Evolutionary conservation across 139 green algal species (phyloP).

Genomic region (Yamagishiella unicocca): DNA sequence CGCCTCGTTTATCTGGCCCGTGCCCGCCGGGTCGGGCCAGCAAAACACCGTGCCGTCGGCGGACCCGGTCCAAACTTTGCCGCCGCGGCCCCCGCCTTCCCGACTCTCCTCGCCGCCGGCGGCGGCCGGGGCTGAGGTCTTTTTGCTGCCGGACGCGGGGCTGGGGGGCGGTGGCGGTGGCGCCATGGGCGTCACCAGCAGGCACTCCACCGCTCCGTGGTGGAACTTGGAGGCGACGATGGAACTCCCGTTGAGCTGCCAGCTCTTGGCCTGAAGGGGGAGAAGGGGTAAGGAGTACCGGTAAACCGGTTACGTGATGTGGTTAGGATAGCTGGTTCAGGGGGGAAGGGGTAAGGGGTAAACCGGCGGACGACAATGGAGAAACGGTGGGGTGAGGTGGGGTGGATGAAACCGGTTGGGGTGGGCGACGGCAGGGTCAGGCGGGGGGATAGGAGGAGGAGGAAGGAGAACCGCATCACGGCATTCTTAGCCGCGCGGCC

Average conservation of each 20-base stretch:
- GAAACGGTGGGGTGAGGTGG: no score
- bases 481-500: no score
- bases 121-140: not conserved
- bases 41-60: constrained; percentile 59
- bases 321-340: no score
- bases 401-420: no score
- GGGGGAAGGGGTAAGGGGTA: no score
- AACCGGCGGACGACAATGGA: no score
- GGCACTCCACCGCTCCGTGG: constrained; percentile 59
- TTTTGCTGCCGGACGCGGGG: no score
- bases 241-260: constrained; percentile 44
- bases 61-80: constrained; percentile 59
- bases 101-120: not conserved
- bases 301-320: no score
- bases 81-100: not conserved
- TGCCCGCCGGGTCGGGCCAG: constrained; percentile 51
- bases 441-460: no score
- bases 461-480: no score
- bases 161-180: not conserved
- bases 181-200: constrained; percentile 52
- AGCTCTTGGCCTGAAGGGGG: constrained; percentile 49
- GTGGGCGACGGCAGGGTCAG: no score
- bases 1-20: constrained; percentile 50
- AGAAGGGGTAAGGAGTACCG: not conserved
- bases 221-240: constrained; percentile 58